phyloP scores from a whole-genome alignment of 768 basidiomycete genomes.

The Russula brevipes region DNA sequence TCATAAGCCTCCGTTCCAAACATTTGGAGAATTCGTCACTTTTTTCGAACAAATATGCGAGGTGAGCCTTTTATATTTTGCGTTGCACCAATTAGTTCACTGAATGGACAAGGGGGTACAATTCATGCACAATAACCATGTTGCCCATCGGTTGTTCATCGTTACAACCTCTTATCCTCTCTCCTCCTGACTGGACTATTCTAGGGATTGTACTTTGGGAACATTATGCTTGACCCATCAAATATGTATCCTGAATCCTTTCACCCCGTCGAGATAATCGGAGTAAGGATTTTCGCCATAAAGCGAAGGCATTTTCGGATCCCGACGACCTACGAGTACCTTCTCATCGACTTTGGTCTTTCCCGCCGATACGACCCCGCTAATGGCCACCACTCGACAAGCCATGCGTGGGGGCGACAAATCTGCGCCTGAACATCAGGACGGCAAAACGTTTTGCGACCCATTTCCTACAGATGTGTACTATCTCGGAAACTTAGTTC shows the following conservation, averaged over 20 bases:
- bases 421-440: conserved; percentile 28
- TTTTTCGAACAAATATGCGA: conserved; percentile 37
- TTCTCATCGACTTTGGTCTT: conserved; percentile 32
- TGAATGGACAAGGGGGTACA: conserved; percentile 1
- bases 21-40: conserved; percentile 35
- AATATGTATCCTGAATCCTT: conserved; percentile 19
- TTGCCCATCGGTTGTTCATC: conserved; percentile 18
- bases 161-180: too few species aligned
- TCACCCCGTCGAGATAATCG: not conserved
- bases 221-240: conserved; percentile 22
- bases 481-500: conserved; percentile 27
- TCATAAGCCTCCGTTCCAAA: conserved; percentile 32
- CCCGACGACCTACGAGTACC: conserved; percentile 28
- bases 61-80: conserved; percentile 23
- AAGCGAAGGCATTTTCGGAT: conserved; percentile 25
- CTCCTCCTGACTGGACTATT: too few species aligned
- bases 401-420: conserved; percentile 28
- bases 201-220: conserved; percentile 14
- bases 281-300: conserved; percentile 6
- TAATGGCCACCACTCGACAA: conserved; percentile 15
- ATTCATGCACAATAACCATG: conserved; percentile 20
- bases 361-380: conserved; percentile 25
- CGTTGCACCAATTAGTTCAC: too few species aligned
- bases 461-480: conserved; percentile 31
- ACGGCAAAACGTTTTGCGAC: not conserved